phyloP scores from a whole-genome alignment of 345 rosid species.

The Hibiscus tridactylites region DNA sequence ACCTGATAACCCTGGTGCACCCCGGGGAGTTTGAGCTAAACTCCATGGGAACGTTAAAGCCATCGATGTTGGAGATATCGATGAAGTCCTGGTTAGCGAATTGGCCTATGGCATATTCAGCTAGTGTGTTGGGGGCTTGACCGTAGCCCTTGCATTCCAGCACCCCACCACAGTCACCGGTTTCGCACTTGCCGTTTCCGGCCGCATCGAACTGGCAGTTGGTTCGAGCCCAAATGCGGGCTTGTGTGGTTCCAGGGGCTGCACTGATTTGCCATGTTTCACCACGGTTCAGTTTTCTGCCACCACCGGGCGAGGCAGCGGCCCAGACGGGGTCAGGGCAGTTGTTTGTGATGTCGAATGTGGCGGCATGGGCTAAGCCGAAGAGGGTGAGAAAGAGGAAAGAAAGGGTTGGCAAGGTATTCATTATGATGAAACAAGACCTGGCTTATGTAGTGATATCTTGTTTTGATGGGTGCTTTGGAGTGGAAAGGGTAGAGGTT shows the following conservation, averaged over 20 bases:
- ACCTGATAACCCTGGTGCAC: conserved; percentile 5
- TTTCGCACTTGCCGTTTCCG: neutral
- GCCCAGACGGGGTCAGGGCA: conserved; percentile 9
- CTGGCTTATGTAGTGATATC: neutral
- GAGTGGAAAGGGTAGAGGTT: neutral
- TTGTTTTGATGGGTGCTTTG: neutral
- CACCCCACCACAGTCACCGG: conserved; percentile 5
- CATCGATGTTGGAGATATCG: conserved; percentile 7
- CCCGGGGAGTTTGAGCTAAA: conserved; percentile 7
- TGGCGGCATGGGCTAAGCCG: neutral
- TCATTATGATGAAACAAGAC: neutral
- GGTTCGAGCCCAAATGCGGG: conserved; percentile 9
- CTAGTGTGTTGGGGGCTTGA: conserved; percentile 1
- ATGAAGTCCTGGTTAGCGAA: neutral
- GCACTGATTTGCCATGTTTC: conserved; percentile 8
- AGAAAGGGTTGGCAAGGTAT: neutral
- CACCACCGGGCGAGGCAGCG: neutral
- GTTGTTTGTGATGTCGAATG: conserved; percentile 4
- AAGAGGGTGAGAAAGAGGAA: neutral
- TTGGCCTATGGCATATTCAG: neutral
- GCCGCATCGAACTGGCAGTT: conserved; percentile 1
- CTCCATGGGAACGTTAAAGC: conserved; percentile 9
- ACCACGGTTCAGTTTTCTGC: neutral
- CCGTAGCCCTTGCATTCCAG: conserved; percentile 1
- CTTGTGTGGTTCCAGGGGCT: neutral